Evolutionary conservation across 305 asterid genomes (phyloP).

Genomic region (Lippia alba): DNA sequence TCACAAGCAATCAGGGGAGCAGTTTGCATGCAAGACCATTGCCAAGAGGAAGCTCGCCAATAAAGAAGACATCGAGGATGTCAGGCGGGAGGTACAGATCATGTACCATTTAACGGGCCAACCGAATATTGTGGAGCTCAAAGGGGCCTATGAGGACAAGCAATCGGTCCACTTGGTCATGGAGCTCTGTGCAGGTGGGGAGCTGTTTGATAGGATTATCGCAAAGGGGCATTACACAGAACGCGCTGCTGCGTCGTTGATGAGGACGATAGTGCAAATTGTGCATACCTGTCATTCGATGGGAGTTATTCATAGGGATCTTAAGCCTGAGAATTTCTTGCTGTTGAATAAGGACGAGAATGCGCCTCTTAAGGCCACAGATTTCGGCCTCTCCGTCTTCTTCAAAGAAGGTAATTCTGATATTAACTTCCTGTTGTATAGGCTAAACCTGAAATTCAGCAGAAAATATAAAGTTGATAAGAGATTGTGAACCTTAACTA

Average conservation of each 20-base stretch:
- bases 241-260: constrained; percentile 80
- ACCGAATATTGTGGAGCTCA: constrained; percentile 76
- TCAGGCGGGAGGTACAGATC: constrained; percentile 84
- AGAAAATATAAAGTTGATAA: too few species aligned
- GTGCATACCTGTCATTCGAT: constrained; percentile 87
- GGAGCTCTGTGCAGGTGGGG: constrained; percentile 95
- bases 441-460: too few species aligned
- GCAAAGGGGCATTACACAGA: constrained; percentile 86
- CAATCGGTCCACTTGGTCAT: constrained; percentile 82
- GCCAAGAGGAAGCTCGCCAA: constrained; percentile 79
- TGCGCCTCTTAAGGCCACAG: constrained; percentile 87
- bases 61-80: constrained; percentile 90
- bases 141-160: constrained; percentile 87
- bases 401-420: constrained; percentile 63
- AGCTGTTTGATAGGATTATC: constrained; percentile 82
- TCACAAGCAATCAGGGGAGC: constrained; percentile 69
- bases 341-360: constrained; percentile 70
- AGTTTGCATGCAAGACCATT: constrained; percentile 84
- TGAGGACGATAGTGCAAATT: constrained; percentile 78
- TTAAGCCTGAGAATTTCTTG: constrained; percentile 89
- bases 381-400: constrained; percentile 86
- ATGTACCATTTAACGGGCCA: constrained; percentile 88
- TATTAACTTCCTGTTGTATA: not conserved
- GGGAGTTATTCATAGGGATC: constrained; percentile 89
- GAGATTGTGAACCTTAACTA: not conserved